Conservation (phyloP, 805 yeast genomes). For the Candida suzukii region DNA sequence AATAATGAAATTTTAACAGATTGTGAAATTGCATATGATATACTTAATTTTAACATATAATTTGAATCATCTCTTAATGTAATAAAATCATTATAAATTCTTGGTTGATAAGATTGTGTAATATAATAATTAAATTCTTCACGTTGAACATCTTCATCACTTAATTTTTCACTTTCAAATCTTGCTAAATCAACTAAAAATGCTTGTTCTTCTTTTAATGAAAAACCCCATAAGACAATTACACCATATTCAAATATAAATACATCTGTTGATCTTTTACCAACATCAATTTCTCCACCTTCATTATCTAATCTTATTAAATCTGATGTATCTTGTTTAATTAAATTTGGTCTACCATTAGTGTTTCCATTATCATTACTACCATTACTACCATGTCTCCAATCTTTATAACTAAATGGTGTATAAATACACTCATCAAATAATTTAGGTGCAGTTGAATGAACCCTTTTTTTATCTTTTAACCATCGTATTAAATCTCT, state of each 20-base stretch:
- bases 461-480: conserved; percentile 64
- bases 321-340: conserved; percentile 14
- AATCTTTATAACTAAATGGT: conserved; percentile 76
- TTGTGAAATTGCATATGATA: conserved; percentile 94
- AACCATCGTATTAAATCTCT: conserved; percentile 81
- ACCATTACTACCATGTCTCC: conserved; percentile 43
- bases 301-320: conserved; percentile 78
- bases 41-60: conserved; percentile 86
- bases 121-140: conserved; percentile 95
- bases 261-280: conserved; percentile 67
- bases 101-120: conserved; percentile 89
- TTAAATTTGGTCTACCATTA: neutral
- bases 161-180: conserved; percentile 86
- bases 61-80: conserved; percentile 84
- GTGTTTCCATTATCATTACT: conserved; percentile 3
- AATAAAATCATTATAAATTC: conserved; percentile 92
- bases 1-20: conserved; percentile 91
- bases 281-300: conserved; percentile 91
- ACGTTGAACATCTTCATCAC: conserved; percentile 85
- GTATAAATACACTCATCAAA: conserved; percentile 95
- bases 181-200: conserved; percentile 80
- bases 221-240: conserved; percentile 95
- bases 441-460: conserved; percentile 75
- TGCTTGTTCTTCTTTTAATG: conserved; percentile 72
- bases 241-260: conserved; percentile 96